Evolutionary conservation across 768 basidiomycete species (phyloP).

Genomic region (Auriscalpium microsporum): DNA sequence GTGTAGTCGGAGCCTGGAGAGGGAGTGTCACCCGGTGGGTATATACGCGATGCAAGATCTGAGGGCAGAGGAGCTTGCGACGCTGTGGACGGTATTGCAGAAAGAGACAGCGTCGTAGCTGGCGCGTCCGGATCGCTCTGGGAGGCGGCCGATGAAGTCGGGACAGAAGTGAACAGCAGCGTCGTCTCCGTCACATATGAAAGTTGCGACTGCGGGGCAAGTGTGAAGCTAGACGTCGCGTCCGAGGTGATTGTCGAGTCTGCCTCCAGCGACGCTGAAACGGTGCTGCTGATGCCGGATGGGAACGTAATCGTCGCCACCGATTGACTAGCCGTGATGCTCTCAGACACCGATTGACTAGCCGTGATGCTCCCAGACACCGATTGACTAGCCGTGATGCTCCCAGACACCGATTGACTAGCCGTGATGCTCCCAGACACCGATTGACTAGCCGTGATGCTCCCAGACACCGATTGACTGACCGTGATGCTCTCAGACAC

Average conservation of each 20-base stretch:
- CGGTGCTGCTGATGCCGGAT: background rate
- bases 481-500: no score
- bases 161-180: conserved; percentile 23
- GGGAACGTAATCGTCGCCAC: conserved; percentile 5
- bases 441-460: no score
- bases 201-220: conserved; percentile 25
- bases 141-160: conserved; percentile 15
- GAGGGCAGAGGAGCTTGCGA: conserved; percentile 39
- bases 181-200: conserved; percentile 27
- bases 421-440: no score
- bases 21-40: conserved; percentile 27
- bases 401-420: no score
- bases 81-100: conserved; percentile 9
- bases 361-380: no score
- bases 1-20: conserved; percentile 31
- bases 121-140: conserved; percentile 32
- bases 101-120: conserved; percentile 20
- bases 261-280: background rate
- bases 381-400: no score
- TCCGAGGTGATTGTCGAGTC: conserved; percentile 7
- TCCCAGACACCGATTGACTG: no score
- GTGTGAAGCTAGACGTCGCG: conserved; percentile 14
- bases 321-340: background rate
- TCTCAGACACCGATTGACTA: no score
- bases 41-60: conserved; percentile 54